Percentiles rank a stretch among this genome's conserved stretches.
Conservation (phyloP, 805 yeast species). For the Yueomyces sp. region DNA sequence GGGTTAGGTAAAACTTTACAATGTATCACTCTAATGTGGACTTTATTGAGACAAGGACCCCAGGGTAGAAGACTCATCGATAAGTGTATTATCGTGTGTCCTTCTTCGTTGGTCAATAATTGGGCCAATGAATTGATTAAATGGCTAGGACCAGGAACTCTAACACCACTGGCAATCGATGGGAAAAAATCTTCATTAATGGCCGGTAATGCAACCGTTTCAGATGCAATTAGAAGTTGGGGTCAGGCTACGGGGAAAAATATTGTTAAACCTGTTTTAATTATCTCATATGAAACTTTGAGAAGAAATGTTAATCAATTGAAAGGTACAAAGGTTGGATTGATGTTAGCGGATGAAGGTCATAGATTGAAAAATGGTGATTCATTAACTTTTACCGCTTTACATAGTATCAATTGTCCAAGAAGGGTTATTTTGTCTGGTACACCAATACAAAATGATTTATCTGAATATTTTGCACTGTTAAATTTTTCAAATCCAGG, state of each 20-base stretch:
- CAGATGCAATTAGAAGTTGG: slow-evolving; percentile 65
- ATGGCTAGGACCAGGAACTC: slow-evolving; percentile 89
- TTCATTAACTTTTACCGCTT: slow-evolving; percentile 77
- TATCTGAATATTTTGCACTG: slow-evolving; percentile 84
- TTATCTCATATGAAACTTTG: slow-evolving; percentile 87
- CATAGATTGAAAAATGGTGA: slow-evolving; percentile 81
- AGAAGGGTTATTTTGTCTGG: slow-evolving; percentile 90
- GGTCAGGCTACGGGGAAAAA: slow-evolving; percentile 77
- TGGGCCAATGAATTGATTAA: slow-evolving; percentile 96
- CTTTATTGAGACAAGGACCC: slow-evolving; percentile 78
- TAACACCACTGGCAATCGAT: slow-evolving; percentile 82
- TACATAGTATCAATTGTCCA: slow-evolving; percentile 70
- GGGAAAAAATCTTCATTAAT: slow-evolving; percentile 54
- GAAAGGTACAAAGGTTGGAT: slow-evolving; percentile 68
- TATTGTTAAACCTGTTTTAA: slow-evolving; percentile 84
- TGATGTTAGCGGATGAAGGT: slow-evolving; percentile 78
- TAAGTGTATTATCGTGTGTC: slow-evolving; percentile 88
- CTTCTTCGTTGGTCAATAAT: slow-evolving; percentile 82
- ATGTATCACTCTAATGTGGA: slow-evolving; percentile 87
- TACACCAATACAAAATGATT: slow-evolving; percentile 92
- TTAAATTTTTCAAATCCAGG: slow-evolving; percentile 93
- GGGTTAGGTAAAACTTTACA: slow-evolving; percentile 87
- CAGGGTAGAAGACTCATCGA: slow-evolving; percentile 67
- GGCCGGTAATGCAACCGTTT: slow-evolving; percentile 48
- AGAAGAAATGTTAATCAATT: slow-evolving; percentile 72